Evolutionary conservation across 2,329 filamentous ascomycete genomes (phyloP).

Genomic region (Sordariomycetes sp.): DNA sequence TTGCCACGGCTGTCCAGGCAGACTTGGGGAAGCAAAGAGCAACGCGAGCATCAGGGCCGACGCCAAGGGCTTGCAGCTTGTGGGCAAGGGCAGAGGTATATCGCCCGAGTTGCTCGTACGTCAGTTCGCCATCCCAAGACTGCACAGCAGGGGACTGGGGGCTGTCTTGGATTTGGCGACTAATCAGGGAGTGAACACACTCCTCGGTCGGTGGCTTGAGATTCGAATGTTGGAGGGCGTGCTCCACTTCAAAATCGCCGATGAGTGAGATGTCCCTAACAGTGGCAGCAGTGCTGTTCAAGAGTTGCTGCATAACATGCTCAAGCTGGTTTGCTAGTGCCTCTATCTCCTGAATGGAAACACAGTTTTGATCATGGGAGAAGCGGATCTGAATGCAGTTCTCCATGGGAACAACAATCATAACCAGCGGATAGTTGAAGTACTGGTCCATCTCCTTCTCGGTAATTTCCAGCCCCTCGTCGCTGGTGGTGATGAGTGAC

Average conservation of each 20-base stretch:
- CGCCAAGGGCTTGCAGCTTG: conserved; percentile 15
- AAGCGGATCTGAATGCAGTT: conserved; percentile 1
- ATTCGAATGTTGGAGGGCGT: background rate
- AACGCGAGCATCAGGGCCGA: conserved; percentile 27
- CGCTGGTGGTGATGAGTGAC: too few relatives aligned
- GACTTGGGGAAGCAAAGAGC: conserved; percentile 24
- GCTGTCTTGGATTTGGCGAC: background rate
- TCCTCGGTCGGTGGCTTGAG: background rate
- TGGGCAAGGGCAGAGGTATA: background rate
- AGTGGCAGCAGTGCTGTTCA: background rate
- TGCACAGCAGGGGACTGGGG: conserved; percentile 20
- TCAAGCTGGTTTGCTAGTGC: conserved; percentile 1
- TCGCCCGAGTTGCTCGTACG: conserved; percentile 1
- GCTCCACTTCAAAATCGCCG: background rate
- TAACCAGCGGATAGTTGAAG: conserved; percentile 6
- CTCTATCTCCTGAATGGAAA: conserved; percentile 1
- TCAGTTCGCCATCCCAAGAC: conserved; percentile 1
- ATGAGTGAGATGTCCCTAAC: background rate
- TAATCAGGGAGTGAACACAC: conserved; percentile 1
- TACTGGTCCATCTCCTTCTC: background rate
- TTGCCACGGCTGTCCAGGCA: conserved; percentile 2
- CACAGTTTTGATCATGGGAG: conserved; percentile 3
- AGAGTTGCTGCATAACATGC: conserved; percentile 1
- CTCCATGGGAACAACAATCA: background rate
- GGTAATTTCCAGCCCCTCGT: background rate